Evolutionary conservation across 2,329 filamentous ascomycete species (phyloP), one percentile per base, ranked within the genome.

Genomic region (Passalora sequoiae): DNA sequence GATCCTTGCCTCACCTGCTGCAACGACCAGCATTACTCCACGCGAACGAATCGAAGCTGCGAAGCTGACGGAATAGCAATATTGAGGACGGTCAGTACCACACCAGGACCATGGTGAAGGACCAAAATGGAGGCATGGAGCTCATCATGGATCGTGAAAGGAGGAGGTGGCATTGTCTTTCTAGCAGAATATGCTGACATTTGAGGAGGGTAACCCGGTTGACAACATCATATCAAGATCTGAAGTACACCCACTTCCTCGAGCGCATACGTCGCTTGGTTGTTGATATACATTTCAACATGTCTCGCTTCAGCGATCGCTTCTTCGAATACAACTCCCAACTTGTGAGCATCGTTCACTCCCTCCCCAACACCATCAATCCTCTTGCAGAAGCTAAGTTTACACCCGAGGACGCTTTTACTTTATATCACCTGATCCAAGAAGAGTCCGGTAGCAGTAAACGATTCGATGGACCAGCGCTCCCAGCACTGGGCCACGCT

Each of bases 401-500:
- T 41, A 39, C 39, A 37, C 49, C 49, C 47, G 44, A 60, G 57
- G 57, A 60, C 43, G 57, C 56, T 16, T 60, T 60, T 44, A 55
- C 56, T 25, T 51, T 60, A 35, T 60, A 60, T 40, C 57, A 60
- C 38, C 51, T 56, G 32, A 51, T 58, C 36, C 52, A 57, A 38
- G 47, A 55, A 38, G 40, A 38, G 4, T 38, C 35, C 4, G 28
- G 29, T 16, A 32, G 32, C 9, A 38, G 27, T 20, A 46, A 31
- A 16, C 15, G 24, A 17, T 40, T 41, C 32, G 43, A 44, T 24
- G 60, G 58, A 17, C 71, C 75, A 16, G 72, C 72, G 0, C 66
- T 92, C 4, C 84, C 86, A 38, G 86, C 87, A 24, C 70, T 94
- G 6, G 84, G 86, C 32, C 88, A 94, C 69, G 89, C 86, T 41